phyloP scores from a whole-genome alignment of 352 stramenopile species.

The Pythium biforme region DNA sequence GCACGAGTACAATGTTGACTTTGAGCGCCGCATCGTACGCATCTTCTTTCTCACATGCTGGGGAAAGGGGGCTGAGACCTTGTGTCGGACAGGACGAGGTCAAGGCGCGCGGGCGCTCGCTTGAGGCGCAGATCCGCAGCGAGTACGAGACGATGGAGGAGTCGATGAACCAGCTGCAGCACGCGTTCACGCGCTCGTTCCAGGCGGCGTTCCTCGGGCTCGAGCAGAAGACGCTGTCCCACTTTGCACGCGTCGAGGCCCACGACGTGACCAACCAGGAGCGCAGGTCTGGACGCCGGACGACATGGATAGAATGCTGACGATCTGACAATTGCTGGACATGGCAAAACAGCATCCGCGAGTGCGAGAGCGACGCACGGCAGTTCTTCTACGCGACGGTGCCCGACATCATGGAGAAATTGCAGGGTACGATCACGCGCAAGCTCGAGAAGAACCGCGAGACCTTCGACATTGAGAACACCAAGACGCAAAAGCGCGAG shows the following conservation, averaged over 20 bases:
- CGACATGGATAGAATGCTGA: neutral
- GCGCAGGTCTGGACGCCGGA: slow-evolving; percentile 32
- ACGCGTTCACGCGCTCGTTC: slow-evolving; percentile 47
- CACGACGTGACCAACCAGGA: slow-evolving; percentile 50
- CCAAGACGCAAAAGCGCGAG: slow-evolving; percentile 90
- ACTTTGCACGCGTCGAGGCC: slow-evolving; percentile 57
- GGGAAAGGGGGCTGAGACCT: neutral
- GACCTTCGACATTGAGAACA: slow-evolving; percentile 92
- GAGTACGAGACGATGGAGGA: slow-evolving; percentile 67
- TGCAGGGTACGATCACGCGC: slow-evolving; percentile 85
- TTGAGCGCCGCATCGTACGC: slow-evolving; percentile 74
- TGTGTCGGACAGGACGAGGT: slow-evolving; percentile 52
- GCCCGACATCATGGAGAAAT: slow-evolving; percentile 85
- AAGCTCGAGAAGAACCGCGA: slow-evolving; percentile 90
- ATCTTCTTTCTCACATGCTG: too few species aligned
- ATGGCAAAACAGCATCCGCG: slow-evolving; percentile 37
- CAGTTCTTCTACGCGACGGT: slow-evolving; percentile 83
- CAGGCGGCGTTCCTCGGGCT: slow-evolving; percentile 46
- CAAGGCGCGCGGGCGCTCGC: slow-evolving; percentile 48
- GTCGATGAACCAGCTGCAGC: slow-evolving; percentile 49
- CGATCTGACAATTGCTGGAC: neutral
- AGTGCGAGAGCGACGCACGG: slow-evolving; percentile 50
- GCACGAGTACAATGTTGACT: slow-evolving; percentile 82
- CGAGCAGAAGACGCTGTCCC: slow-evolving; percentile 56
- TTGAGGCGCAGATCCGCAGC: slow-evolving; percentile 45